A percentile compares a stretch with the other conserved stretches of the same genome.
These are phyloP conservation scores for Trapa bicornis DNA, from an alignment of 345 rosid species.

Conservation along the genomic window DNA sequence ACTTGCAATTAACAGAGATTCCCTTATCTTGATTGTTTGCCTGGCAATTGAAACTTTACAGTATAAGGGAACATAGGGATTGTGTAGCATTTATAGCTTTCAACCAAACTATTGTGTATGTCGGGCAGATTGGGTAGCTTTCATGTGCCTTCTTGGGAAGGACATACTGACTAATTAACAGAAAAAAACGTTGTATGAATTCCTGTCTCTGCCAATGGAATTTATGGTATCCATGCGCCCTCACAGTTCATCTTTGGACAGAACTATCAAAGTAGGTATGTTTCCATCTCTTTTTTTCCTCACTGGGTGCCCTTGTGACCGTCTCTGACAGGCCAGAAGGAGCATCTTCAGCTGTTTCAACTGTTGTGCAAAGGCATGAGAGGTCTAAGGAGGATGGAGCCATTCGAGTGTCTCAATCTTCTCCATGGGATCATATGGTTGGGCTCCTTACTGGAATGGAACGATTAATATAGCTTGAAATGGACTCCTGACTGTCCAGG, in stretches of 20 bases:
- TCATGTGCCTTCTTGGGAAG: not conserved
- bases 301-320: not conserved
- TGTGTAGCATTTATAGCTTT: not conserved
- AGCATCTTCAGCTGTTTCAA: constrained; percentile 18
- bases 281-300: not conserved
- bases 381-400: not conserved
- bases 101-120: not conserved
- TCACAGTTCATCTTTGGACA: not conserved
- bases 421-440: not conserved
- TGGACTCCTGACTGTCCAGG: no score
- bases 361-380: constrained; percentile 14
- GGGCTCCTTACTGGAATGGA: no score
- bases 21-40: not conserved
- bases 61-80: not conserved
- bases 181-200: not conserved
- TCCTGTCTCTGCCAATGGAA: not conserved
- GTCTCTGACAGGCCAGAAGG: constrained; percentile 12
- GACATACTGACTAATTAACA: not conserved
- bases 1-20: not conserved
- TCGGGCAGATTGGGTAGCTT: not conserved
- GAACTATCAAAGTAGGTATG: not conserved
- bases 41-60: not conserved
- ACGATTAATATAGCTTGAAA: no score
- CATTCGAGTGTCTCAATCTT: not conserved
- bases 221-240: not conserved